phyloP scores from a whole-genome alignment of 805 yeast genomes.

The Saturnispora galanensis region DNA sequence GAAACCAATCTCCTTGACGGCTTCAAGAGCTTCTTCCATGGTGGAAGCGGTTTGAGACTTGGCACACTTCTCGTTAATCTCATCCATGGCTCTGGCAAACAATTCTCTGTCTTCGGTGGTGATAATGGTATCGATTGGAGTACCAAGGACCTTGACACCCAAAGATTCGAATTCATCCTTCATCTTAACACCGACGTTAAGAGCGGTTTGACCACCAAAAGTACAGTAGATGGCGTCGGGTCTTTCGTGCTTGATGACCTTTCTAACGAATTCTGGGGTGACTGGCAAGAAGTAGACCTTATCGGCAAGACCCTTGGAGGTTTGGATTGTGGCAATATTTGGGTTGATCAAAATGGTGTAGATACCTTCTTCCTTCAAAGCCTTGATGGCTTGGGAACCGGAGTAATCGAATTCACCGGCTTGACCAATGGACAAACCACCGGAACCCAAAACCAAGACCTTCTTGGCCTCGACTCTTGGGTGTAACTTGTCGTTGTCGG shows the following conservation, averaged over 20 bases:
- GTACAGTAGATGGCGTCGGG: constrained; percentile 96
- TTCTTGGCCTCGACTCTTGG: constrained; percentile 83
- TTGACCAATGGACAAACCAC: constrained; percentile 95
- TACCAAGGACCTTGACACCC: constrained; percentile 91
- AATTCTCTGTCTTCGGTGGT: constrained; percentile 97
- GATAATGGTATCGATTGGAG: constrained; percentile 92
- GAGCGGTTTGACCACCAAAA: constrained; percentile 97
- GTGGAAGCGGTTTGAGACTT: constrained; percentile 92
- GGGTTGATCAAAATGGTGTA: constrained; percentile 84
- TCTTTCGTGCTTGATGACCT: constrained; percentile 89
- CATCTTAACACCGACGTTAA: constrained; percentile 92
- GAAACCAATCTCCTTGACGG: constrained; percentile 82
- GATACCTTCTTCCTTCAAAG: constrained; percentile 83
- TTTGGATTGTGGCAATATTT: constrained; percentile 93
- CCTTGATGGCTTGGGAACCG: constrained; percentile 96
- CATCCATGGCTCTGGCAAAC: constrained; percentile 90
- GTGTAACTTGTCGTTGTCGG: constrained; percentile 62
- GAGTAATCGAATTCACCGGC: constrained; percentile 98
- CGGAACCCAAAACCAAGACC: constrained; percentile 90
- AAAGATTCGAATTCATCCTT: constrained; percentile 89
- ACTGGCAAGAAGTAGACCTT: constrained; percentile 94
- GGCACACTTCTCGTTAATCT: constrained; percentile 93
- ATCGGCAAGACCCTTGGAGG: constrained; percentile 90
- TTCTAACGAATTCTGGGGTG: constrained; percentile 90
- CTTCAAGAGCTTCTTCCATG: constrained; percentile 85